Percentiles rank a stretch among this genome's conserved stretches.
phyloP scores from a whole-genome alignment of 306 rosid genomes.

The Glycyrrhiza uralensis region DNA sequence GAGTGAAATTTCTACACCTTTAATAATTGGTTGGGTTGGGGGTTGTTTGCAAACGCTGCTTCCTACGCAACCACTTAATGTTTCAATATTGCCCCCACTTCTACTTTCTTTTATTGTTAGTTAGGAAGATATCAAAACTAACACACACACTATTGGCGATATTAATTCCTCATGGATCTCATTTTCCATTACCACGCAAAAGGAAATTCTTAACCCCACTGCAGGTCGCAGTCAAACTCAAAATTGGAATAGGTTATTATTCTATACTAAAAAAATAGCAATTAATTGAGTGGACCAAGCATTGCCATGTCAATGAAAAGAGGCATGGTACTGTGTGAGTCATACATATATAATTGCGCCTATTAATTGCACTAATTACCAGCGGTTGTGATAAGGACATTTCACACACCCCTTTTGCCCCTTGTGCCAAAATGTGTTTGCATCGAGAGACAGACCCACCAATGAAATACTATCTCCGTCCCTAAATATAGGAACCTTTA shows the following conservation, averaged over 20 bases:
- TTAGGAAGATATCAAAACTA: not conserved
- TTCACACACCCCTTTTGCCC: not conserved
- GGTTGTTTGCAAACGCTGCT: slow-evolving; percentile 26
- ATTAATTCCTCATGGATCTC: slow-evolving; percentile 17
- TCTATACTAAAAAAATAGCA: not conserved
- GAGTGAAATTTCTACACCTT: slow-evolving; percentile 28
- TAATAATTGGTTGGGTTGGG: slow-evolving; percentile 46
- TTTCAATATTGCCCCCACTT: slow-evolving; percentile 25
- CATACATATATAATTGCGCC: slow-evolving; percentile 38
- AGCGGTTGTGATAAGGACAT: slow-evolving; percentile 41
- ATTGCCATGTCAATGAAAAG: slow-evolving; percentile 11
- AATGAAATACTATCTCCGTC: no score
- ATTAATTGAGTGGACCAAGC: slow-evolving; percentile 43
- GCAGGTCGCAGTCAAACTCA: slow-evolving; percentile 29
- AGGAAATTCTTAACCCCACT: not conserved
- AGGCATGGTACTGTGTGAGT: not conserved
- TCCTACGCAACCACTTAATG: slow-evolving; percentile 42
- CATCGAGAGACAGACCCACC: slow-evolving; percentile 33
- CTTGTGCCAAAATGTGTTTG: not conserved
- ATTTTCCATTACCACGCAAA: not conserved
- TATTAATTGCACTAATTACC: slow-evolving; percentile 25
- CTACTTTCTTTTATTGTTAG: slow-evolving; percentile 23
- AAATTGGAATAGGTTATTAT: slow-evolving; percentile 15
- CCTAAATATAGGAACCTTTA: no score
- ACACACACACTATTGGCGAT: not conserved